Conservation (phyloP, 2,329 filamentous ascomycete species). For the Xylaria polymorpha region DNA sequence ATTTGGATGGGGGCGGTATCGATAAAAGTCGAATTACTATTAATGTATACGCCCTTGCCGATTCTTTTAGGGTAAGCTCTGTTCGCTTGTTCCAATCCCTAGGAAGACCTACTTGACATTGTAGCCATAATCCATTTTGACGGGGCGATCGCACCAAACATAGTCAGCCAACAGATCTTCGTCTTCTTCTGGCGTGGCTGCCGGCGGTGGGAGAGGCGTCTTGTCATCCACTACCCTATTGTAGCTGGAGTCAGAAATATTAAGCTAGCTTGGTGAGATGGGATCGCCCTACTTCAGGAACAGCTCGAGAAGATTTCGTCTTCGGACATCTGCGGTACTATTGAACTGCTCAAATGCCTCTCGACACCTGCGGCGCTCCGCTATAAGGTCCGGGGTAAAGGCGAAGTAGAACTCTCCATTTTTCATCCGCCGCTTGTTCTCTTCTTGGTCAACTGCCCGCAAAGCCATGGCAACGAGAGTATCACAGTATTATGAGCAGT, state of each 20-base stretch:
- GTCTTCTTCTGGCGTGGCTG: slow-evolving; percentile 70
- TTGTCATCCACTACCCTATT: slow-evolving; percentile 71
- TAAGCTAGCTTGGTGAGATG: neutral
- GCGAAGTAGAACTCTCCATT: slow-evolving; percentile 79
- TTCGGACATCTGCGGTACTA: slow-evolving; percentile 66
- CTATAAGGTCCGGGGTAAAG: slow-evolving; percentile 75
- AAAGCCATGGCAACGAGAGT: slow-evolving; percentile 38
- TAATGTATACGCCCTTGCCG: slow-evolving; percentile 79
- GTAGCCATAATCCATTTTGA: slow-evolving; percentile 81
- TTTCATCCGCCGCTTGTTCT: slow-evolving; percentile 68
- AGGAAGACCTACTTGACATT: slow-evolving; percentile 67
- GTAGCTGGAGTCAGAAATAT: slow-evolving; percentile 23
- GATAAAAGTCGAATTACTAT: slow-evolving; percentile 77
- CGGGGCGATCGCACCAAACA: slow-evolving; percentile 76
- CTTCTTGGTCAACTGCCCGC: slow-evolving; percentile 54
- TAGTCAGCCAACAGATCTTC: slow-evolving; percentile 71
- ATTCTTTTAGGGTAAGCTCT: slow-evolving; percentile 55
- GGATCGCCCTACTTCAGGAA: slow-evolving; percentile 72
- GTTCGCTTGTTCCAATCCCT: slow-evolving; percentile 11
- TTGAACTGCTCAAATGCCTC: slow-evolving; percentile 74
- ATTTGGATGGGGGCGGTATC: slow-evolving; percentile 81
- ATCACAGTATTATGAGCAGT: neutral
- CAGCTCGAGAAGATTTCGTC: slow-evolving; percentile 72
- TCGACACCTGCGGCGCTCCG: slow-evolving; percentile 71
- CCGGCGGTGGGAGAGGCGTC: slow-evolving; percentile 70